A percentile compares a stretch with the other conserved stretches of the same genome.
Evolutionary conservation across 2,329 filamentous ascomycete genomes (phyloP).

Genomic region (Stagonosporopsis cucurbitacearum): DNA sequence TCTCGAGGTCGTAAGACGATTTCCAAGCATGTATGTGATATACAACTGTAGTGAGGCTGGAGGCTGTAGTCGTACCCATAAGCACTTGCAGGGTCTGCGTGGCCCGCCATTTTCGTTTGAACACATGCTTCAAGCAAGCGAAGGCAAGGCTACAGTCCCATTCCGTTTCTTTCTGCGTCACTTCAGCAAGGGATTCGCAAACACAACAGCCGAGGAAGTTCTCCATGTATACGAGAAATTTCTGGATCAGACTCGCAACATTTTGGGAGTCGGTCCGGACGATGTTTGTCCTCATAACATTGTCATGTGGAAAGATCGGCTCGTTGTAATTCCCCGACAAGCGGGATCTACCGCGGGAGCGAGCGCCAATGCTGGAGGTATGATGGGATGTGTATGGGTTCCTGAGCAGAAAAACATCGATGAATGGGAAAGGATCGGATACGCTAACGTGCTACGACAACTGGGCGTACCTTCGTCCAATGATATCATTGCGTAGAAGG

Average conservation of each 20-base stretch:
- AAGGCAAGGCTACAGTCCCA: slow-evolving; percentile 35
- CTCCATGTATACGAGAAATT: slow-evolving; percentile 29
- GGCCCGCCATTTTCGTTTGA: slow-evolving; percentile 43
- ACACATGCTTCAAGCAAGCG: slow-evolving; percentile 34
- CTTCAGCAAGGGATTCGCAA: slow-evolving; percentile 31
- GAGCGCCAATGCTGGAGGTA: slow-evolving; percentile 56
- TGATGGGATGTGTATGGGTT: slow-evolving; percentile 56
- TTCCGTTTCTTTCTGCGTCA: slow-evolving; percentile 47
- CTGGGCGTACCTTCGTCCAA: slow-evolving; percentile 38
- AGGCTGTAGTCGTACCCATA: slow-evolving; percentile 58
- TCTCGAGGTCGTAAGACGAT: slow-evolving; percentile 40
- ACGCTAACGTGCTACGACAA: slow-evolving; percentile 44
- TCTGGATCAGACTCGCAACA: slow-evolving; percentile 21
- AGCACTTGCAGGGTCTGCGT: slow-evolving; percentile 56
- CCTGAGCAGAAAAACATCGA: slow-evolving; percentile 44
- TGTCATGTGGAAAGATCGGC: slow-evolving; percentile 52
- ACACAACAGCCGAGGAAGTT: slow-evolving; percentile 16
- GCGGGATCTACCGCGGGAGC: slow-evolving; percentile 44
- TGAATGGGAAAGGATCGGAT: slow-evolving; percentile 50
- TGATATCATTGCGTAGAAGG: background rate
- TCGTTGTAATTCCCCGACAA: slow-evolving; percentile 57
- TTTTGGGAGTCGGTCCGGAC: slow-evolving; percentile 16
- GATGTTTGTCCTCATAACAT: slow-evolving; percentile 56
- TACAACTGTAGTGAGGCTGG: slow-evolving; percentile 57
- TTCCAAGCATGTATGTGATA: slow-evolving; percentile 49